Evolutionary conservation across 2,329 filamentous ascomycete genomes (phyloP), one percentile per base, ranked within the genome.

Genomic region (Teratosphaeria epicoccoides): DNA sequence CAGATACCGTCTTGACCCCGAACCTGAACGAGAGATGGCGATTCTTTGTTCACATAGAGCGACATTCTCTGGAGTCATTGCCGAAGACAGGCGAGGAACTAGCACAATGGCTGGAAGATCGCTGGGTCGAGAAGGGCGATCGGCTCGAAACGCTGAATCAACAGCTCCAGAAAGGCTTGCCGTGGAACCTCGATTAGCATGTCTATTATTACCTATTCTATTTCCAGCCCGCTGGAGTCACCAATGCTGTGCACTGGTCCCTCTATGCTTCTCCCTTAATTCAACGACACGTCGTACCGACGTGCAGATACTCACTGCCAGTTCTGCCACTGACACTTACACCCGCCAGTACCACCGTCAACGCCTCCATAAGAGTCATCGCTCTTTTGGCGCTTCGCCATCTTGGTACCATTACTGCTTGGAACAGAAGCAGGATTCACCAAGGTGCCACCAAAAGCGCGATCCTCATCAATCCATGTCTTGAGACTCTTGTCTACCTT

Each of bases 281-380:
- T 40, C 33, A 40, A 40, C 33, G 14, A 17, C 33, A 40, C 33
- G 33, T 40, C 33, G 33, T 17, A 40, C 33, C 14, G 5, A 14
- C 33, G n/a, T 4, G 14, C 14, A 40, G n/a, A 17, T 17, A 14
- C 20, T 40, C 33, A 40, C 20, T 17, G 33, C 69, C 71, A 82
- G 65, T 81, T 82, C 63, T 74, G 70, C 78, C 80, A 83, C 58
- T 72, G 67, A 64, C 80, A 83, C n/a, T 61, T 61, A 69, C 80
- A 83, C 0, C 80, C 80, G 6, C 79, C 80, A 4, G 67, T 73
- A 1, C 80, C 80, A 1, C 80, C 80, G 66, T 83, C 80, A 52
- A 81, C 73, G 0, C 78, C 78, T 0, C 69, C 70, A 14, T 65
- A 61, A 2, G 57, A 62, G 2, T 61, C 52, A 49, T 9, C 51